Conservation (phyloP, 2,329 filamentous ascomycete genomes). For the Biscogniauxia marginata region DNA sequence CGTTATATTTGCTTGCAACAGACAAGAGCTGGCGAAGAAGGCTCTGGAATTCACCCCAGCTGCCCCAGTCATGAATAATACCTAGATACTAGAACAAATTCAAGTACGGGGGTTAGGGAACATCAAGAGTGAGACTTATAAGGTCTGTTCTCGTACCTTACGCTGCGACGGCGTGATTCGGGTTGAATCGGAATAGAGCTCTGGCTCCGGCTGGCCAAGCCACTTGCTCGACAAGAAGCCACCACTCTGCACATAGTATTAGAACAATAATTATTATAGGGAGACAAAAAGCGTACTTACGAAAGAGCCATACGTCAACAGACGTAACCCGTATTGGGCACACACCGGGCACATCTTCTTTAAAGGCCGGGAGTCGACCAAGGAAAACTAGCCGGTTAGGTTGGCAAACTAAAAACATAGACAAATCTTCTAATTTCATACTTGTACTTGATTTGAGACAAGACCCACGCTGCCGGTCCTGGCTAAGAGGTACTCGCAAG, state of each 20-base stretch:
- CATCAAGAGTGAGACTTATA: too few species aligned
- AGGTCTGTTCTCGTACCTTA: slow-evolving; percentile 24
- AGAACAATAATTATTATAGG: background rate
- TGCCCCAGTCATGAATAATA: slow-evolving; percentile 32
- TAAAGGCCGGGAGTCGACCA: slow-evolving; percentile 33
- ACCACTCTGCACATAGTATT: slow-evolving; percentile 26
- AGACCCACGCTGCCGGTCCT: slow-evolving; percentile 29
- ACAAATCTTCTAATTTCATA: slow-evolving; percentile 10
- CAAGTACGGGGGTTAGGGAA: too few species aligned
- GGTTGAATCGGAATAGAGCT: slow-evolving; percentile 30
- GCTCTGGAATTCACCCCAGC: slow-evolving; percentile 31
- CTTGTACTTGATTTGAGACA: slow-evolving; percentile 37
- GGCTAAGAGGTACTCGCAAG: slow-evolving; percentile 33
- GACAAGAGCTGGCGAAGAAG: slow-evolving; percentile 25
- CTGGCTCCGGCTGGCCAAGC: slow-evolving; percentile 31
- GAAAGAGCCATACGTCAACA: slow-evolving; percentile 36
- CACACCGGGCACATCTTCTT: slow-evolving; percentile 29
- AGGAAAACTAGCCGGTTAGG: slow-evolving; percentile 30
- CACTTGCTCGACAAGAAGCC: slow-evolving; percentile 36
- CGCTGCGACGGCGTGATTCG: slow-evolving; percentile 37
- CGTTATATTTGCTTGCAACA: slow-evolving; percentile 26
- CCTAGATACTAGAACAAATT: slow-evolving; percentile 27
- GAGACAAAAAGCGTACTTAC: slow-evolving; percentile 21
- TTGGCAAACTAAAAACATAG: background rate
- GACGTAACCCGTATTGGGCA: slow-evolving; percentile 30